Evolutionary conservation across 495 filamentous ascomycete species (phyloP).

Genomic region (Echria macrotheca): DNA sequence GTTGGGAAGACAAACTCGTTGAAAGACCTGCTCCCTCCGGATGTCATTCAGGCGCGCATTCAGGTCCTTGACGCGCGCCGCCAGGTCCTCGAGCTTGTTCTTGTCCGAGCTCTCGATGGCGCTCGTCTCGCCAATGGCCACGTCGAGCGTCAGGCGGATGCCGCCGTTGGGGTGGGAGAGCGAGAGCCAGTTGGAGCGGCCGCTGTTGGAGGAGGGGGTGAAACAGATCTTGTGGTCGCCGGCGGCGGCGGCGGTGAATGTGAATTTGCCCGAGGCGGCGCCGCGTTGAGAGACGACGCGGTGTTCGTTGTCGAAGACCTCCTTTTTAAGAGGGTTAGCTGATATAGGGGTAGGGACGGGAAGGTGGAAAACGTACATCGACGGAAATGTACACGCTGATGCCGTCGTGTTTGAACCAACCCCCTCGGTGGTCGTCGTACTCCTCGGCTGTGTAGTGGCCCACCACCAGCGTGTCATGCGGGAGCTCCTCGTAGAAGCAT

Average conservation of each 20-base stretch:
- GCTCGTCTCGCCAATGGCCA: conserved; percentile 93
- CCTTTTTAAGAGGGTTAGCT: conserved; percentile 38
- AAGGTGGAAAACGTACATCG: conserved; percentile 46
- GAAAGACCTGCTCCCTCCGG: conserved; percentile 89
- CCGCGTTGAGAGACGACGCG: conserved; percentile 85
- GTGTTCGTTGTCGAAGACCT: conserved; percentile 98
- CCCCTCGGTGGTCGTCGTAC: conserved; percentile 58
- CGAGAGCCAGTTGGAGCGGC: conserved; percentile 63
- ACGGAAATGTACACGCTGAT: conserved; percentile 86
- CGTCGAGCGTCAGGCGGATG: conserved; percentile 77
- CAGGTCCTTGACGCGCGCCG: conserved; percentile 81
- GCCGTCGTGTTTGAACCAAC: conserved; percentile 63
- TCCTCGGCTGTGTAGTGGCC: conserved; percentile 84
- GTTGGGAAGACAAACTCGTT: conserved; percentile 42
- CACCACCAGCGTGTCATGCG: conserved; percentile 94
- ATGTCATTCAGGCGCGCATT: conserved; percentile 87
- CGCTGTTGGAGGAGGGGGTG: conserved; percentile 61
- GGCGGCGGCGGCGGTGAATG: conserved; percentile 88
- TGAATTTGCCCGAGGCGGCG: conserved; percentile 73
- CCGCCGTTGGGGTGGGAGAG: conserved; percentile 59
- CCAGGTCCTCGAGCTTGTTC: conserved; percentile 87
- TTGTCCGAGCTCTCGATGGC: conserved; percentile 93
- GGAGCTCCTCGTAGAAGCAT: conserved; percentile 96
- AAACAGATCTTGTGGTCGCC: conserved; percentile 96
- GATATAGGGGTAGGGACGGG: neutral